A percentile compares a stretch with the other conserved stretches of the same genome.
These are phyloP conservation scores for Solanum piurae DNA, from an alignment of 257 asterid genomes.

Conservation along the genomic window DNA sequence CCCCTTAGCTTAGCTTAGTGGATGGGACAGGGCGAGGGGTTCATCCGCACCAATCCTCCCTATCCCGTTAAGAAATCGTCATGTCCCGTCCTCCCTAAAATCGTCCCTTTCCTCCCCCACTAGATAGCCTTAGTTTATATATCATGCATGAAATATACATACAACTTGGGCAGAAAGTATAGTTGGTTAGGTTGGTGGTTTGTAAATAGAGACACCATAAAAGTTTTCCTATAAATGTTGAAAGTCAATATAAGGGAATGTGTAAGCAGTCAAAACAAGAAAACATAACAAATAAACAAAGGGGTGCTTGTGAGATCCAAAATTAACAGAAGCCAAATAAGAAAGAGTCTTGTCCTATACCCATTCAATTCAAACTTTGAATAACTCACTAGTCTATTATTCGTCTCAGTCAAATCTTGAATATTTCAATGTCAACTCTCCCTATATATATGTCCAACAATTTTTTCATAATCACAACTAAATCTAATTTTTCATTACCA, in stretches of 20 bases:
- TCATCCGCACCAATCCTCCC: not conserved
- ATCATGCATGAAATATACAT: not conserved
- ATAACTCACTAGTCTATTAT: not conserved
- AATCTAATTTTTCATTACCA: not conserved
- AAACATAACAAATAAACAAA: not conserved
- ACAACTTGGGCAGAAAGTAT: not conserved
- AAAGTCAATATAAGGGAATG: not conserved
- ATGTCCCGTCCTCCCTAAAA: not conserved
- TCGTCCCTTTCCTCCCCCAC: not conserved
- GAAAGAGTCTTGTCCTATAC: not conserved
- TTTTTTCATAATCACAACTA: not conserved
- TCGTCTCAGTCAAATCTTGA: not conserved
- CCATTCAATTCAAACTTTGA: not conserved
- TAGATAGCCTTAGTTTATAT: not conserved
- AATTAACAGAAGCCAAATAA: not conserved
- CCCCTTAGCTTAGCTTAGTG: not conserved
- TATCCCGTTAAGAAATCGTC: not conserved
- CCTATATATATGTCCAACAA: not conserved
- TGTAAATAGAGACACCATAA: not conserved
- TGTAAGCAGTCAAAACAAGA: not conserved
- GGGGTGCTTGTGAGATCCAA: not conserved
- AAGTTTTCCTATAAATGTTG: not conserved
- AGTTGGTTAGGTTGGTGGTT: not conserved
- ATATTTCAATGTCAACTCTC: not conserved
- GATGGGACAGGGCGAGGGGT: not conserved